A percentile compares a stretch with the other conserved stretches of the same genome.
phyloP scores from a whole-genome alignment of 148 eudicot species.

The Limonium bicolor region DNA sequence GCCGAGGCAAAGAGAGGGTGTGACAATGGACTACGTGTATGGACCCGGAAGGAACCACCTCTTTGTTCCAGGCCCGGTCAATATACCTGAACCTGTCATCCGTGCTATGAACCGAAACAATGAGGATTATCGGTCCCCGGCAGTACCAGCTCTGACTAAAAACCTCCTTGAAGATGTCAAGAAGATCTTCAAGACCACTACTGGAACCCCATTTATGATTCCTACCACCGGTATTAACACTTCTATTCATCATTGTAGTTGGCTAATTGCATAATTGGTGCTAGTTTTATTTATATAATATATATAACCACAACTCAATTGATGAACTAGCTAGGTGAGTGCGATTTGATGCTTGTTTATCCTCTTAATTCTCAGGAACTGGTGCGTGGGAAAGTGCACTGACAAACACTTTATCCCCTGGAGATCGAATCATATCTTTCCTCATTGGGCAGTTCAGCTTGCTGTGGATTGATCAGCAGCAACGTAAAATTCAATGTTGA shows the following conservation, averaged over 20 bases:
- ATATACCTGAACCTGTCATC: slow-evolving; percentile 84
- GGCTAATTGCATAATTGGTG: not conserved
- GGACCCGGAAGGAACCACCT: slow-evolving; percentile 90
- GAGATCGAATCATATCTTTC: slow-evolving; percentile 70
- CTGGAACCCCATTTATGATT: slow-evolving; percentile 77
- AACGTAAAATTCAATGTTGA: slow-evolving; percentile 91
- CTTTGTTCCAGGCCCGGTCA: slow-evolving; percentile 97
- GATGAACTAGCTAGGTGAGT: no score
- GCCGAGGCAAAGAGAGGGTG: slow-evolving; percentile 12
- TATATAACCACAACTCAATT: no score
- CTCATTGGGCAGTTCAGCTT: slow-evolving; percentile 95
- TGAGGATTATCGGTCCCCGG: slow-evolving; percentile 98
- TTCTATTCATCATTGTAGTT: not conserved
- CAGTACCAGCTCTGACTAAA: slow-evolving; percentile 81
- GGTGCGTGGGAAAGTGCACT: slow-evolving; percentile 99
- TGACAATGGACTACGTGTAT: slow-evolving; percentile 77
- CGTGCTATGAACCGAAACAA: slow-evolving; percentile 98
- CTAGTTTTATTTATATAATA: no score
- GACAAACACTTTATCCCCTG: slow-evolving; percentile 93
- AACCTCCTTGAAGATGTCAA: slow-evolving; percentile 80
- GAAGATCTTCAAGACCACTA: slow-evolving; percentile 86
- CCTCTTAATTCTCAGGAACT: slow-evolving; percentile 41
- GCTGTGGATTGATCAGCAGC: slow-evolving; percentile 97
- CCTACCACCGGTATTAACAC: slow-evolving; percentile 75
- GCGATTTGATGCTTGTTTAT: no score